A percentile compares a stretch with the other conserved stretches of the same genome.
Evolutionary conservation across 176 grass and related monocot species (phyloP).

Genomic region (Ananas comosus): DNA sequence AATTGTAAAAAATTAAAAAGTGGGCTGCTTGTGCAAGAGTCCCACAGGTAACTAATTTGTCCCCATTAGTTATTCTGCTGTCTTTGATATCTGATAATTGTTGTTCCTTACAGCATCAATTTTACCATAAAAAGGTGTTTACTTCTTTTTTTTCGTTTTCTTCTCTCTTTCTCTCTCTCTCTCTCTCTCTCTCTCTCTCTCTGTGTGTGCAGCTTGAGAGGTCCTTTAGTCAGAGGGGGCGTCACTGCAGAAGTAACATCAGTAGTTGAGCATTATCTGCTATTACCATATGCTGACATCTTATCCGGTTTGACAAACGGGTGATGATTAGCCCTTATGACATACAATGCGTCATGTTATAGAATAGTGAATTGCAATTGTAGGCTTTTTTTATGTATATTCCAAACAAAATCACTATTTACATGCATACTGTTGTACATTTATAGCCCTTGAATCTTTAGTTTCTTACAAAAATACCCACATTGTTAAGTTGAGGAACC

Average conservation of each 20-base stretch:
- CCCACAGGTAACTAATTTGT: too few species aligned
- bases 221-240: constrained; percentile 30
- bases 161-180: background rate
- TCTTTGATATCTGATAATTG: too few species aligned
- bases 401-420: background rate
- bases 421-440: background rate
- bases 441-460: background rate
- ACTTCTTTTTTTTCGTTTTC: background rate
- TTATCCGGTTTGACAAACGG: constrained; percentile 24
- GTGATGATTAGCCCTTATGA: constrained; percentile 25
- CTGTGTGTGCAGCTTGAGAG: constrained; percentile 28
- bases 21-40: too few species aligned
- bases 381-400: background rate
- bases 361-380: background rate
- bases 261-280: constrained; percentile 41
- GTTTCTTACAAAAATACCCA: background rate
- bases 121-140: constrained; percentile 3
- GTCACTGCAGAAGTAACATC: constrained; percentile 14
- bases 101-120: background rate
- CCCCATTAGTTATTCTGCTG: too few species aligned
- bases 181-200: background rate
- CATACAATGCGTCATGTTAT: background rate
- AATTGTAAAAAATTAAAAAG: too few species aligned
- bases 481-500: background rate
- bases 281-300: constrained; percentile 50